Base-by-base conservation (phyloP, 2,329 filamentous ascomycete genomes). In the Rhinocladiella mackenziei region DNA sequence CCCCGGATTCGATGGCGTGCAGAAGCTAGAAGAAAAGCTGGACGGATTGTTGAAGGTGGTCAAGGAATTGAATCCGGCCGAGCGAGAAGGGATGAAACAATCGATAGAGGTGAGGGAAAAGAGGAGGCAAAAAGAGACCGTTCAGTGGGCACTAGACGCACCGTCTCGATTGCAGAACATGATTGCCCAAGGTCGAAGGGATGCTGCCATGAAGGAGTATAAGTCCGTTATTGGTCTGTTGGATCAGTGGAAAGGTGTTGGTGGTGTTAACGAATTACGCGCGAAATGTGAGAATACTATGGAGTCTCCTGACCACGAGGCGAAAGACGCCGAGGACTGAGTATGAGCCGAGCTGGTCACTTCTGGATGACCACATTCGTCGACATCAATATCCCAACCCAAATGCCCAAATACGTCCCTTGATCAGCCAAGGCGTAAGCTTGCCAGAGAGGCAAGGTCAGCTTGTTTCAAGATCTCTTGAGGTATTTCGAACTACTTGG, bases 41-140 rank as follows among this genome's bases (percentile, higher is more conserved):
- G 53, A 66, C 2, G 62, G 64, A 8, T 66, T 70, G n/a, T 59
- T 72, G 57, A 65, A 64, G 0, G 66, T 71, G 61, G 68, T 69
- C 9, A 70, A 68, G 48, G 71, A 54, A 59, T 65, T 68, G 10
- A 67, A 69, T 55, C 71, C 66, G 23, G 68, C 65, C 11, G 60
- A 60, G 10, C 47, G 68, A 56, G 57, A 45, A 38, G 11, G 53
- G 50, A 29, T 56, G 51, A 36, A 61, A 62, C 22, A 58, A 54
- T 30, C 58, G 60, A 47, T 57, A 55, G 14, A n/a, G 39, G 51
- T 5, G 59, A 56, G 26, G 57, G 45, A 40, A 50, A 44, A 3
- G 62, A 57, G 19, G 22, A 50, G 28, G 37, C 56, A 72, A 42
- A 66, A 60, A 51, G 62, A 68, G 33, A 70, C 67, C 17, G 70